Conservation (phyloP, 108 stramenopile genomes). For the Fragilaria crotonensis region DNA sequence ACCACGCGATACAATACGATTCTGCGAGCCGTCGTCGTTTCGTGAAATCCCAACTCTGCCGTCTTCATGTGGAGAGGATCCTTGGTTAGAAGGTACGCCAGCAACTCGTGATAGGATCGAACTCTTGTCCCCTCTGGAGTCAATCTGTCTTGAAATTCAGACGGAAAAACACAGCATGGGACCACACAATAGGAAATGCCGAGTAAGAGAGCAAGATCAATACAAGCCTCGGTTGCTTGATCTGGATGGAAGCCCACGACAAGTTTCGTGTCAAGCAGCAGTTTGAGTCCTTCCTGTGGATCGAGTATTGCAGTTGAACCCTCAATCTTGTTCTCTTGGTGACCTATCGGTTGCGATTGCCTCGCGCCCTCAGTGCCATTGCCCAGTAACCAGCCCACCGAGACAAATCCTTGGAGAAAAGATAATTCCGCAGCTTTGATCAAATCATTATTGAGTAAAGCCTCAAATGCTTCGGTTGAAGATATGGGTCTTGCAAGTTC, state of each 20-base stretch:
- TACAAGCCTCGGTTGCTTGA: conserved; percentile 70
- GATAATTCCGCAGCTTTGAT: conserved; percentile 25
- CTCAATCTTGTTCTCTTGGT: too few species aligned
- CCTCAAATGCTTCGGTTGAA: conserved; percentile 28
- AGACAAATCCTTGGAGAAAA: conserved; percentile 5
- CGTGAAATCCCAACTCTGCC: conserved; percentile 34
- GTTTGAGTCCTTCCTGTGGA: conserved; percentile 16
- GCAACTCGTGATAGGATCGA: conserved; percentile 36
- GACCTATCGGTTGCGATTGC: too few species aligned
- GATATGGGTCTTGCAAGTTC: conserved; percentile 12
- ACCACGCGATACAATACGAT: conserved; percentile 51
- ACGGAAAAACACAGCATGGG: conserved; percentile 74
- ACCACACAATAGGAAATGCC: conserved; percentile 61
- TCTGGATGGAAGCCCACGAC: conserved; percentile 89
- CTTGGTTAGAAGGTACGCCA: conserved; percentile 41
- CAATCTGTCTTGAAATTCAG: conserved; percentile 49
- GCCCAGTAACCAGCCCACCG: conserved; percentile 37
- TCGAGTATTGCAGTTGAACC: too few species aligned
- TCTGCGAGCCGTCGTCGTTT: conserved; percentile 55
- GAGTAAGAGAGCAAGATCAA: conserved; percentile 57
- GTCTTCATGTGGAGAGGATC: conserved; percentile 17
- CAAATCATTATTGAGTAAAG: conserved; percentile 40
- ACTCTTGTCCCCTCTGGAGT: conserved; percentile 31
- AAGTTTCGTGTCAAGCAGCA: conserved; percentile 20
- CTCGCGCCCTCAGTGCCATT: too few species aligned